A percentile compares a stretch with the other conserved stretches of the same genome.
phyloP scores from a whole-genome alignment of 768 basidiomycete genomes.

The Rhodotorula diobovata region DNA sequence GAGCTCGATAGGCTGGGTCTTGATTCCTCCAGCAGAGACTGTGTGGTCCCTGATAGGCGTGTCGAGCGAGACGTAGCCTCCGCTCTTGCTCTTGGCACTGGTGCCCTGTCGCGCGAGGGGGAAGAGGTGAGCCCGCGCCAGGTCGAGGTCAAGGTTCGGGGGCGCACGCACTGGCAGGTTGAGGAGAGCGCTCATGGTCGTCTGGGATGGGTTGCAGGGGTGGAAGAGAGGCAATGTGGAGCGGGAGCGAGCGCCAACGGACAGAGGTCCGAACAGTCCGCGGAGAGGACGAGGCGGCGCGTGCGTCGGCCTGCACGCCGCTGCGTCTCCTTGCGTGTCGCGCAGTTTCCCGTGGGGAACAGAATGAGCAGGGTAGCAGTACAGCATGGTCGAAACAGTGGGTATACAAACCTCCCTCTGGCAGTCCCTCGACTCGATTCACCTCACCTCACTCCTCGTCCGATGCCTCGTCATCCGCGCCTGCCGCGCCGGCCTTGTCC shows the following conservation, averaged over 20 bases:
- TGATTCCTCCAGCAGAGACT: slow-evolving; percentile 21
- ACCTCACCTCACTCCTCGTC: slow-evolving; percentile 25
- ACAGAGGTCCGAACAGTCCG: no score
- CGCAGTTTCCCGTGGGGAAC: no score
- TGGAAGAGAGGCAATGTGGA: not conserved
- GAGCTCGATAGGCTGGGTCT: slow-evolving; percentile 7
- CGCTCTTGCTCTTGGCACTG: slow-evolving; percentile 43
- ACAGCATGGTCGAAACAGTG: not conserved
- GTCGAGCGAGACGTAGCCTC: slow-evolving; percentile 6
- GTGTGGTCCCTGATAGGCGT: slow-evolving; percentile 18
- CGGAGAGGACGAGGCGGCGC: no score
- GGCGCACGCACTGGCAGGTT: not conserved
- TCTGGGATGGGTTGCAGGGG: not conserved
- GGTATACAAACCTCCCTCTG: not conserved
- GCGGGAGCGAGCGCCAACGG: not conserved
- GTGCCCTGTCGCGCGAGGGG: not conserved
- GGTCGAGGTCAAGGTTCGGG: no score
- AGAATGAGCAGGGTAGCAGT: not conserved
- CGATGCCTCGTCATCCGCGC: not conserved
- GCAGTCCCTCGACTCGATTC: no score
- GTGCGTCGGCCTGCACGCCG: no score
- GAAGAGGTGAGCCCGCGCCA: not conserved
- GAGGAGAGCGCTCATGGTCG: not conserved
- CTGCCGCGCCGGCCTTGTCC: slow-evolving; percentile 15
- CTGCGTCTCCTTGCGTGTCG: no score